These are phyloP conservation scores for Diplodia seriata DNA, from an alignment of 2,329 filamentous ascomycete genomes.

Conservation along the genomic window DNA sequence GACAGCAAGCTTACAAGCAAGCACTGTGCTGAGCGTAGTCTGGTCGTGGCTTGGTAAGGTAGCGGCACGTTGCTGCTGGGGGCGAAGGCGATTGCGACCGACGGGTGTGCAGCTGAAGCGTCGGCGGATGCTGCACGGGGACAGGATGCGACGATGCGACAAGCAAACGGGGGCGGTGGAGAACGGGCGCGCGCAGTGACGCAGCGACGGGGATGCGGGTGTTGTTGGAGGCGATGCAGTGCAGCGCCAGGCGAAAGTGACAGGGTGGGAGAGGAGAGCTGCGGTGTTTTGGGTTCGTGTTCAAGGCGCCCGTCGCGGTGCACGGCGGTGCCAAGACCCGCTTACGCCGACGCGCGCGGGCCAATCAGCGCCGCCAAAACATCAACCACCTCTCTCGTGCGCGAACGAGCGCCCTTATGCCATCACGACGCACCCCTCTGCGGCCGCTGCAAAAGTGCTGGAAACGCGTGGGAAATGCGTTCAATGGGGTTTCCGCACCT, in stretches of 20 bases:
- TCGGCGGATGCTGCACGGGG: constrained; percentile 22
- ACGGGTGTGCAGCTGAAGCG: constrained; percentile 25
- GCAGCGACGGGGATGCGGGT: constrained; percentile 3
- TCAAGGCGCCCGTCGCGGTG: constrained; percentile 30
- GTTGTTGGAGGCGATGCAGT: constrained; percentile 19
- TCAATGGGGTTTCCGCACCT: constrained; percentile 20
- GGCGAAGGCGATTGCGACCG: constrained; percentile 24
- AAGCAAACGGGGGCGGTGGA: constrained; percentile 1
- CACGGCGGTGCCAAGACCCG: constrained; percentile 29
- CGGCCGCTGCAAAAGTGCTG: constrained; percentile 18
- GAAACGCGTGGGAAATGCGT: not conserved
- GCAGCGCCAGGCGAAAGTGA: constrained; percentile 1
- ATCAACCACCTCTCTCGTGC: constrained; percentile 26
- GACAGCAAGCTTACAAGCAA: constrained; percentile 10
- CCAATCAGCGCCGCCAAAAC: constrained; percentile 31
- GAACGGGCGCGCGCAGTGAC: not conserved
- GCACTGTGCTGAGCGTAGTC: not conserved
- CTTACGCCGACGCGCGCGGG: constrained; percentile 25
- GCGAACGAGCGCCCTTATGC: constrained; percentile 22
- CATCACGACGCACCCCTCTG: constrained; percentile 28
- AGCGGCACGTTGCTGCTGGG: constrained; percentile 2
- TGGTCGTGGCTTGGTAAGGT: not conserved
- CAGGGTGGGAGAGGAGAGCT: constrained; percentile 13
- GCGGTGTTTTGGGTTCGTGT: constrained; percentile 32
- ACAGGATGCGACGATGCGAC: constrained; percentile 11